These are phyloP conservation scores for Rosellinia necatrix DNA, from an alignment of 2,329 filamentous ascomycete genomes.

Conservation along the genomic window DNA sequence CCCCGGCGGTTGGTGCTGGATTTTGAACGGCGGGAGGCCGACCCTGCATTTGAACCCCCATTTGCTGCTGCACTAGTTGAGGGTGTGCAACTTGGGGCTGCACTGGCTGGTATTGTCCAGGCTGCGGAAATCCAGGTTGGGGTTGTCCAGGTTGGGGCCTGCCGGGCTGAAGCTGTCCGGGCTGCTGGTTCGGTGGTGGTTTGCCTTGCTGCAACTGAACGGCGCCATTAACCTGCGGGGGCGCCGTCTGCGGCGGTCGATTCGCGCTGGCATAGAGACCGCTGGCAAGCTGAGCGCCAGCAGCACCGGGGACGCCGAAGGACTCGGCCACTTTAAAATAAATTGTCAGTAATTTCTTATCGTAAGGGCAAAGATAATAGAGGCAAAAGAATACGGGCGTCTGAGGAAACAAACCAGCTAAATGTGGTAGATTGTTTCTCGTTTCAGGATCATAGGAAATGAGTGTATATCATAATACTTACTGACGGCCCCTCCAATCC, in stretches of 20 bases:
- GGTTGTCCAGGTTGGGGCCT: background rate
- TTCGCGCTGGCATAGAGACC: slow-evolving; percentile 11
- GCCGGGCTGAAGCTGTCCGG: background rate
- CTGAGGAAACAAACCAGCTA: slow-evolving; percentile 7
- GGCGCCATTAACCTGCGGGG: slow-evolving; percentile 17
- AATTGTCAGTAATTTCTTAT: slow-evolving; percentile 7
- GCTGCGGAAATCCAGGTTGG: slow-evolving; percentile 28
- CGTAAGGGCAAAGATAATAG: background rate
- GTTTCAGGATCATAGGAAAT: background rate
- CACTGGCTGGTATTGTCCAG: background rate
- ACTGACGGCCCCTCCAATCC: slow-evolving; percentile 34
- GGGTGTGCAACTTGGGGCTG: background rate
- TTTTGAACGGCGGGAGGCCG: slow-evolving; percentile 36
- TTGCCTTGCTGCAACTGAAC: slow-evolving; percentile 14
- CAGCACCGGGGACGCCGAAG: slow-evolving; percentile 17
- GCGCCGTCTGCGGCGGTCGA: slow-evolving; percentile 26
- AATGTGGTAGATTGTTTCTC: slow-evolving; percentile 25
- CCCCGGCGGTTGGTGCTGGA: slow-evolving; percentile 21
- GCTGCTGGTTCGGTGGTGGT: slow-evolving; percentile 2
- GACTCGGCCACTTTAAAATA: slow-evolving; percentile 23
- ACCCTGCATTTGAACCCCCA: slow-evolving; percentile 30
- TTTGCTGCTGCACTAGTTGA: slow-evolving; percentile 27
- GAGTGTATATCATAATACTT: slow-evolving; percentile 24
- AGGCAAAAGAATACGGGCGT: slow-evolving; percentile 19
- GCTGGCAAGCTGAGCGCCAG: slow-evolving; percentile 23